phyloP scores from a whole-genome alignment of 768 basidiomycete genomes.

The Hericium alpestre region DNA sequence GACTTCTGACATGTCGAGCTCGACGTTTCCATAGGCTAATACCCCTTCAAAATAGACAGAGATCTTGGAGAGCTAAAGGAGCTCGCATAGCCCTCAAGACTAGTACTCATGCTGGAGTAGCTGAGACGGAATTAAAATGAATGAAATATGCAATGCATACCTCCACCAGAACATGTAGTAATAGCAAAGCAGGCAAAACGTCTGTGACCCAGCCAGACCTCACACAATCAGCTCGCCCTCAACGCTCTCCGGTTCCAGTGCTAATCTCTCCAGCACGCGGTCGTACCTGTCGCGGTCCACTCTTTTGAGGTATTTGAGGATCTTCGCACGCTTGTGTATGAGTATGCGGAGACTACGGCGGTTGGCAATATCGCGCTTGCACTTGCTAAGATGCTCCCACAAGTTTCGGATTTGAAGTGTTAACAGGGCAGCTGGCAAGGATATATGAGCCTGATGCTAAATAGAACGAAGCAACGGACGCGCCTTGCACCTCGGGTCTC shows the following conservation, averaged over 20 bases:
- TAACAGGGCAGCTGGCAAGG: slow-evolving; percentile 61
- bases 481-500: slow-evolving; percentile 85
- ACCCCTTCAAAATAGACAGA: no score
- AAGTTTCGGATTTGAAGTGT: slow-evolving; percentile 81
- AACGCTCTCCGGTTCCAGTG: slow-evolving; percentile 67
- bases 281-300: slow-evolving; percentile 65
- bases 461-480: slow-evolving; percentile 13
- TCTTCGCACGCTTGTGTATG: slow-evolving; percentile 73
- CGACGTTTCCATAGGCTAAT: not conserved
- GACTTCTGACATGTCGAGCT: not conserved
- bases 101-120: not conserved
- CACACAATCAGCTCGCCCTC: slow-evolving; percentile 84
- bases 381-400: slow-evolving; percentile 59
- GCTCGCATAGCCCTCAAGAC: not conserved
- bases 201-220: slow-evolving; percentile 3
- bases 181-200: not conserved
- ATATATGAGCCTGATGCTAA: not conserved
- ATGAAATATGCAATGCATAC: not conserved
- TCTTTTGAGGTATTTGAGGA: slow-evolving; percentile 69
- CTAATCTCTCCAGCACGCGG: slow-evolving; percentile 56
- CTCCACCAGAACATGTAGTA: not conserved
- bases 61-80: no score
- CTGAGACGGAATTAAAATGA: not conserved
- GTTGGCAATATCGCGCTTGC: slow-evolving; percentile 68
- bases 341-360: slow-evolving; percentile 66